Base-by-base conservation (phyloP, 257 asterid species). In the Misopates orontium region DNA sequence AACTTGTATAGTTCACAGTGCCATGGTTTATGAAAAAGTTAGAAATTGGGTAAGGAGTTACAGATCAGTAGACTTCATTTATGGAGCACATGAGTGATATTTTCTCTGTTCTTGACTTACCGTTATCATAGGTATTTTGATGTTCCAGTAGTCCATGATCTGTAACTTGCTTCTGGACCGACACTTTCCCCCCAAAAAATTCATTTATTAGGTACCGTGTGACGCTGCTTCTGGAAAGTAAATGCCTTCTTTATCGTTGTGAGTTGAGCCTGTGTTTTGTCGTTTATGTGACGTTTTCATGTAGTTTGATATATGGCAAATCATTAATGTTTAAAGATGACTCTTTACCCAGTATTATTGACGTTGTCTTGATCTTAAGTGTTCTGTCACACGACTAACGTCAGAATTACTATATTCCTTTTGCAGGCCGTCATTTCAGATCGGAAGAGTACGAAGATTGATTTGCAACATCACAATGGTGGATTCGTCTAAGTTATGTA, bases 381-480 rank as follows among this genome's bases (percentile, higher is more conserved):
- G 42, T 36, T 36, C 42, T 8, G 11, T 10, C n/a, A 22, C 40
- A 24, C 0, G 20, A 12, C n/a, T n/a, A 24, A 56, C 60, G 13
- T 14, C 4, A 23, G 4, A 22, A 23, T 28, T 31, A 4, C 16
- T 57, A 10, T 14, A 10, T 17, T 2, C 1, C 21, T 58, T 31
- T 58, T 58, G 64, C 64, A 58, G 64, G 64, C 21, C 55, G 10
- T 14, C 39, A 12, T 53, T 53, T 56, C 42, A 24, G 31, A 36
- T 13, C 15, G 61, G 15, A 22, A 56, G 61, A 56, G 61, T 25
- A 23, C 1, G 24, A 56, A 56, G 20, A 24, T 23, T 56, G 61
- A 0, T 1, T 18, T 56, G 42, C 7, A 23, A 39, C 12, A 23
- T 23, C 36, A 10, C 39, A 22, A 6, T 19, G 25, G 0, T 49